Conservation (phyloP, 768 basidiomycete species). For the Suillus ampliporus region DNA sequence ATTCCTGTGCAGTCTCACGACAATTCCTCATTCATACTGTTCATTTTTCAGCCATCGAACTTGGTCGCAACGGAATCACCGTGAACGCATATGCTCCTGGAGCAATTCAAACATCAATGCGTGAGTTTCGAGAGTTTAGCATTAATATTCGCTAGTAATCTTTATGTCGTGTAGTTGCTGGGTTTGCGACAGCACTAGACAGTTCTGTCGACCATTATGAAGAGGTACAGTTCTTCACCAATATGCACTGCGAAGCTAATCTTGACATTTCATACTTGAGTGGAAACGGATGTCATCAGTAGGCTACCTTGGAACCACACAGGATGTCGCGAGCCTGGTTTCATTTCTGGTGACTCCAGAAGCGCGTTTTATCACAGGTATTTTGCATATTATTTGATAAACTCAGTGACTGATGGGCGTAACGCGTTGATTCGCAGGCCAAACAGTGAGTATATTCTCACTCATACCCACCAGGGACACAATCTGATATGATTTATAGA, state of each 20-base stretch:
- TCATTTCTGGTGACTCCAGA: slow-evolving; percentile 41
- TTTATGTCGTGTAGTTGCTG: slow-evolving; percentile 20
- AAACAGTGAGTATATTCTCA: slow-evolving; percentile 26
- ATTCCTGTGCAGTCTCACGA: not conserved
- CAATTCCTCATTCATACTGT: not conserved
- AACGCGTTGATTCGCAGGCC: slow-evolving; percentile 19
- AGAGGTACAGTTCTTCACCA: slow-evolving; percentile 14
- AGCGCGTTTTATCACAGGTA: slow-evolving; percentile 42
- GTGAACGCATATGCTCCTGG: slow-evolving; percentile 43
- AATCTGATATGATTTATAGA: slow-evolving; percentile 15
- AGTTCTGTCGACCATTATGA: slow-evolving; percentile 19
- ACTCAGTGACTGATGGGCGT: not conserved
- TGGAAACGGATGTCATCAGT: slow-evolving; percentile 18
- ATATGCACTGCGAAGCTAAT: not conserved
- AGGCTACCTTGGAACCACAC: slow-evolving; percentile 28
- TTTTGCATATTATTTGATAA: not conserved
- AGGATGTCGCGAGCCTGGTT: slow-evolving; percentile 45
- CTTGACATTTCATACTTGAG: slow-evolving; percentile 20
- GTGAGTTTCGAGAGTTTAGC: slow-evolving; percentile 21
- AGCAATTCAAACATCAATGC: slow-evolving; percentile 32
- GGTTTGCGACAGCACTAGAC: slow-evolving; percentile 18
- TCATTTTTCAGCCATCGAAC: slow-evolving; percentile 35
- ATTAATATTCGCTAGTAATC: not conserved
- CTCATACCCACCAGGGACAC: not conserved
- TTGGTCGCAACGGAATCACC: slow-evolving; percentile 36